These are phyloP conservation scores for Cytospora paraplurivora DNA, from an alignment of 2,329 filamentous ascomycete species.

Conservation along the genomic window DNA sequence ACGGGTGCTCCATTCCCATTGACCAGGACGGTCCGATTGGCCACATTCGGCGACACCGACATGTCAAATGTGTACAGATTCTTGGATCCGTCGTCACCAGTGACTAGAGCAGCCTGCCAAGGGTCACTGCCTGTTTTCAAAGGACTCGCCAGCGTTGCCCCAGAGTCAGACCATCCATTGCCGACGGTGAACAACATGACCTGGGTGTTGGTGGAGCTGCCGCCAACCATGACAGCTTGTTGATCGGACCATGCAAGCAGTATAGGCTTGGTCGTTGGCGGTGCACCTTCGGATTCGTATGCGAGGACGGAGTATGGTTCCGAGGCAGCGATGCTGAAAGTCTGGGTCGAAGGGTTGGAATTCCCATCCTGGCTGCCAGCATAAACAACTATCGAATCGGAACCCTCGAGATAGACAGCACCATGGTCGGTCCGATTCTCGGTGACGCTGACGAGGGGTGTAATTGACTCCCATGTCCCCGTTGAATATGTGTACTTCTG, in stretches of 20 bases:
- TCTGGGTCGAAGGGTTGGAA: conserved; percentile 65
- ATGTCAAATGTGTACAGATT: conserved; percentile 79
- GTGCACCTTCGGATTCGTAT: conserved; percentile 56
- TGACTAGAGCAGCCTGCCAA: conserved; percentile 66
- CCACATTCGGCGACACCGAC: conserved; percentile 70
- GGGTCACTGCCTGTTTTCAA: conserved; percentile 59
- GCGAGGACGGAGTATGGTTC: conserved; percentile 65
- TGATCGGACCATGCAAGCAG: conserved; percentile 73
- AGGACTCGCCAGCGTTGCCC: conserved; percentile 62
- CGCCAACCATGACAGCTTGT: conserved; percentile 75
- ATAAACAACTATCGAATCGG: conserved; percentile 76
- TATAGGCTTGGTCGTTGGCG: conserved; percentile 68
- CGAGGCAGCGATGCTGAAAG: conserved; percentile 70
- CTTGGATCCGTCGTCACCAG: conserved; percentile 75
- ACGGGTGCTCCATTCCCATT: conserved; percentile 60
- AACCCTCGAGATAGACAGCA: conserved; percentile 70
- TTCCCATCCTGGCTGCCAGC: conserved; percentile 69
- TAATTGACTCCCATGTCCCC: conserved; percentile 54
- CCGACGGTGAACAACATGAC: conserved; percentile 72
- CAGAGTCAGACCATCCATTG: conserved; percentile 68
- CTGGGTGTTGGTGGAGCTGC: conserved; percentile 63
- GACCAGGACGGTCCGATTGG: conserved; percentile 69
- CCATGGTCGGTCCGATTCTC: conserved; percentile 75
- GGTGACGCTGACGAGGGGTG: conserved; percentile 52
- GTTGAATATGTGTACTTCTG: conserved; percentile 66